phyloP scores from a whole-genome alignment of 441 rosid species.

The Populus hybrid region DNA sequence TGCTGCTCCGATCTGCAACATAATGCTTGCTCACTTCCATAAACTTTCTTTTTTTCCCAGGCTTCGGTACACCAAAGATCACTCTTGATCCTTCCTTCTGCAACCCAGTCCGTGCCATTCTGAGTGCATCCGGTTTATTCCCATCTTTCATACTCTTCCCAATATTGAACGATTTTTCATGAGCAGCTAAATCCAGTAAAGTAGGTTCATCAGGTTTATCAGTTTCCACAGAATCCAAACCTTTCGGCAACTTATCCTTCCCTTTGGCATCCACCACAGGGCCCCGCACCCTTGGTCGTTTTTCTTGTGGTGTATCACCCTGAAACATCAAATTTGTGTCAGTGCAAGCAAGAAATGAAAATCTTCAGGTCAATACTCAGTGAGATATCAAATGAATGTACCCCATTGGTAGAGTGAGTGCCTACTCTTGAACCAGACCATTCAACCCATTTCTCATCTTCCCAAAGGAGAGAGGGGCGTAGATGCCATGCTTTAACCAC shows the following conservation, averaged over 20 bases:
- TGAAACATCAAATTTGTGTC: conserved; percentile 34
- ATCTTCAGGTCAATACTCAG: conserved; percentile 11
- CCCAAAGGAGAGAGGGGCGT: conserved; percentile 84
- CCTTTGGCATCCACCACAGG: conserved; percentile 44
- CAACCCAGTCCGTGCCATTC: conserved; percentile 66
- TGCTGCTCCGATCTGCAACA: conserved; percentile 48
- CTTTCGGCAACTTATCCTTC: conserved; percentile 46
- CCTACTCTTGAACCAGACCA: conserved; percentile 52
- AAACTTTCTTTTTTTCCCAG: conserved; percentile 95
- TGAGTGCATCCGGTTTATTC: conserved; percentile 44
- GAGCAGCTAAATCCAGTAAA: conserved; percentile 49
- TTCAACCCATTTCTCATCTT: conserved; percentile 85
- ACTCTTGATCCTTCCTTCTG: conserved; percentile 83
- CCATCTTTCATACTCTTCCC: conserved; percentile 59
- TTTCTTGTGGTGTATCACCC: conserved; percentile 90
- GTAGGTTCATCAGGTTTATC: conserved; percentile 48
- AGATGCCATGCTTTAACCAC: conserved; percentile 73
- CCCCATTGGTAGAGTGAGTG: conserved; percentile 48
- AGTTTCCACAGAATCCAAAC: conserved; percentile 30
- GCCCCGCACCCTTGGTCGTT: conserved; percentile 58
- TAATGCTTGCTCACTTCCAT: conserved; percentile 98
- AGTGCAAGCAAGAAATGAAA: conserved; percentile 13
- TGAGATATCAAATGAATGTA: conserved; percentile 13
- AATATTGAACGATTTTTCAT: conserved; percentile 60
- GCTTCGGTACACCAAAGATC: conserved; percentile 89